Percentiles rank a stretch among this genome's conserved stretches.
Evolutionary conservation across 768 basidiomycete species (phyloP).

Genomic region (Xerocomellus chrysenteron): DNA sequence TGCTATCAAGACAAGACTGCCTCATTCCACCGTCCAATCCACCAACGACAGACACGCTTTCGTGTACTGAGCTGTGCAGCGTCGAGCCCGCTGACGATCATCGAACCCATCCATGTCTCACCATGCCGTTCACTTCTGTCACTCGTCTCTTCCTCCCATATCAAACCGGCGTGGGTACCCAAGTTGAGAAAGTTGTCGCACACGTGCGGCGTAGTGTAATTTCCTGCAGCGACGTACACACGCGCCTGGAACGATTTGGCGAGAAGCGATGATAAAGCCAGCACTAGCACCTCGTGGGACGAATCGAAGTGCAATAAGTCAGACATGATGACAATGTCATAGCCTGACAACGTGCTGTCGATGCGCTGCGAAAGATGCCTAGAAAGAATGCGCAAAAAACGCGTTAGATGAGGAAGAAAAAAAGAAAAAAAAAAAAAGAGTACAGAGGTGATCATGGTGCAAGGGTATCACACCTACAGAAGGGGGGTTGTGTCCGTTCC

Average conservation of each 20-base stretch:
- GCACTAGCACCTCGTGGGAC: constrained; percentile 57
- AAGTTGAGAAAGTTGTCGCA: constrained; percentile 54
- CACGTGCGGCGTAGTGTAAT: constrained; percentile 53
- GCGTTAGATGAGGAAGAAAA: neutral
- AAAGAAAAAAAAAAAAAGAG: neutral
- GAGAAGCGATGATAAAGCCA: constrained; percentile 51
- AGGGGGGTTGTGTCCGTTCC: constrained; percentile 47
- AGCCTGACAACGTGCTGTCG: constrained; percentile 32
- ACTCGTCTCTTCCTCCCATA: constrained; percentile 44
- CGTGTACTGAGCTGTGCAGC: constrained; percentile 45
- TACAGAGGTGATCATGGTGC: neutral
- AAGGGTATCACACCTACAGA: constrained; percentile 40
- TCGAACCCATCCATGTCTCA: constrained; percentile 46
- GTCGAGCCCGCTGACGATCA: constrained; percentile 48
- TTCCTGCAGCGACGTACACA: constrained; percentile 62
- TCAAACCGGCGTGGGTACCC: constrained; percentile 40
- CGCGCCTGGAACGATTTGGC: constrained; percentile 38
- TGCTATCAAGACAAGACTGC: neutral
- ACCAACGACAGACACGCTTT: constrained; percentile 61
- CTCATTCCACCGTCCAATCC: constrained; percentile 53
- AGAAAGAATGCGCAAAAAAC: neutral
- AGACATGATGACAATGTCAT: constrained; percentile 63
- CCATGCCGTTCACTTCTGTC: constrained; percentile 18
- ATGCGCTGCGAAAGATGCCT: constrained; percentile 13
- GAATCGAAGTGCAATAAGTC: constrained; percentile 69